Conservation (phyloP, 2,329 filamentous ascomycete genomes). For the Aspergillus pseudoviridinutans region DNA sequence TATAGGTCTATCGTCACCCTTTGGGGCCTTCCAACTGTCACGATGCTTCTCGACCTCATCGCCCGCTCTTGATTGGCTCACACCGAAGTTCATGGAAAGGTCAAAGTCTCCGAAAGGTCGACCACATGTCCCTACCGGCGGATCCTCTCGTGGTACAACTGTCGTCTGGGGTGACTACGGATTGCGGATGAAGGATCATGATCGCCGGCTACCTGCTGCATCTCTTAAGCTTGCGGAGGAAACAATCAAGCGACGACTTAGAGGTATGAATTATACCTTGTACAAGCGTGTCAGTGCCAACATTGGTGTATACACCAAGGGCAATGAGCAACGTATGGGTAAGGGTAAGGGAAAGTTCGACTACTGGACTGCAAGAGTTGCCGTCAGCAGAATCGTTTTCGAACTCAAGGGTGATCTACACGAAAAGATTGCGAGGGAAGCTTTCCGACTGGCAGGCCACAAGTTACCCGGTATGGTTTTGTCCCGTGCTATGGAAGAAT, state of each 20-base stretch:
- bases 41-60: constrained; percentile 72
- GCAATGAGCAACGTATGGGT: constrained; percentile 98
- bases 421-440: constrained; percentile 90
- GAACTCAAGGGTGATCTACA: constrained; percentile 89
- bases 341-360: constrained; percentile 98
- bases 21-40: constrained; percentile 37
- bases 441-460: constrained; percentile 87
- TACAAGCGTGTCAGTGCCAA: constrained; percentile 91
- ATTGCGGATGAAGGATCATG: constrained; percentile 86
- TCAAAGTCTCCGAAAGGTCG: constrained; percentile 88
- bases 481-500: constrained; percentile 1
- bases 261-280: constrained; percentile 86
- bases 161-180: constrained; percentile 97
- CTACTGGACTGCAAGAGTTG: constrained; percentile 87
- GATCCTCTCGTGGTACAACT: constrained; percentile 86
- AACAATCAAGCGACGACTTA: constrained; percentile 80
- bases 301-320: constrained; percentile 90
- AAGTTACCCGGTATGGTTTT: constrained; percentile 77
- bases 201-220: constrained; percentile 80
- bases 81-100: constrained; percentile 72
- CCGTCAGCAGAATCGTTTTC: constrained; percentile 87
- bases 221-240: constrained; percentile 90
- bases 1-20: constrained; percentile 25
- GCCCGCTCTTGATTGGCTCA: constrained; percentile 67
- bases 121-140: constrained; percentile 82